Base-by-base conservation (phyloP, 345 rosid genomes). In the Melaleuca quinquenervia region DNA sequence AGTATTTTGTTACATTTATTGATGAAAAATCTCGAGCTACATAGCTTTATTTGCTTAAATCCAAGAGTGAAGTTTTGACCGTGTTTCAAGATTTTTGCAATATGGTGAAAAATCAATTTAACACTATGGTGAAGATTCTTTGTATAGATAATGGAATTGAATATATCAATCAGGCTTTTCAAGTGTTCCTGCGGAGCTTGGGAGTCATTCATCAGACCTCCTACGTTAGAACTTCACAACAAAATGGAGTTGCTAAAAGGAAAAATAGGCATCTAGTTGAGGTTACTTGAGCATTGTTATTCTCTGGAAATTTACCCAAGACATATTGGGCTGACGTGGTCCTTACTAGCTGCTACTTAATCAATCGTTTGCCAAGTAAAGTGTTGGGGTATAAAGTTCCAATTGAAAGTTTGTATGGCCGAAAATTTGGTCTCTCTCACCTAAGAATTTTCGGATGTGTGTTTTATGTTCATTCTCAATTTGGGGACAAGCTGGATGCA, bases 221-320 rank as follows among this genome's bases (percentile, higher is more conserved):
- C 2, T 83, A 52, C 44, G 56, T 22, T 2, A 3, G 53, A 16
- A 75, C 86, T 6, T 36, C 78, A 12, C 8, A 85, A 0, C 70
- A 85, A 48, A 83, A 88, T 74, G 82, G 84, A 3, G 36, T 83
- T 44, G 85, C 51, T 4, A 52, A 88, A 58, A 22, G 60, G 3
- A 88, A 88, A 52, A 83, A 85, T 11, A 8, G 84, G n/a, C 85
- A 85, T 20, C 18, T 85, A 11, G 8, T 70, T 10, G 58, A 88
- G 12, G 83, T 44, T 9, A 16, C 56, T 3, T 6, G 86, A 27
- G 85, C 84, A 41, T 9, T 41, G 74, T 0, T 70, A 24, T 52
- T 85, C 75, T 21, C 53, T 6, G 7, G 32, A 44, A 16, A 22
- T 45, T 44, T 44, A 3, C 53, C 83, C 4, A 82, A 2, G 12